Base-by-base conservation (phyloP, 192 early-diverging fungal species). In the Linnemannia schmuckeri region DNA sequence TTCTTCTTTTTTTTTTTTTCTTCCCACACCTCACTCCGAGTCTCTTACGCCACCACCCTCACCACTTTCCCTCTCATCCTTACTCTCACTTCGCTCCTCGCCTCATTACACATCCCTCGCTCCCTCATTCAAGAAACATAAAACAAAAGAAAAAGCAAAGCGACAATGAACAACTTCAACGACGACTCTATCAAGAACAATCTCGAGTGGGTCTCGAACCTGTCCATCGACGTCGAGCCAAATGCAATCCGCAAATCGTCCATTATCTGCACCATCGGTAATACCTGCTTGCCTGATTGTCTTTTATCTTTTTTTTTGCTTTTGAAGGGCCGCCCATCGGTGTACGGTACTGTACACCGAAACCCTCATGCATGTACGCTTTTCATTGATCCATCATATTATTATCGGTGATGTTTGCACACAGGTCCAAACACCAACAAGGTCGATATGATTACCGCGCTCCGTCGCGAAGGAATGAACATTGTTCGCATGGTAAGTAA, bases 221-320 rank as follows among this genome's bases (percentile, higher is more conserved):
- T 96, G 68, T 89, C 89, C 74, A 93, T 95, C 70, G 92, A 90
- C 77, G 80, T 88, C 55, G 88, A 93, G 61, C 93, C 92, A 10
- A 77, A 78, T 37, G 91, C 89, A 40, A 83, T 92, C 70, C 94
- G 96, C 81, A 96, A 96, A 89, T 95, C 94, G 40, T 95, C 95
- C 69, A 96, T 97, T 49, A 96, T 97, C 88, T 96, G 95, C 89
- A 97, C 96, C 77, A 94, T 94, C 78, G 93, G 94, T 92, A 90
- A 72, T 17, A 49, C 12, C 13, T 46, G 44, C 0, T n/a, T 73
- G n/a, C 15, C 33, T 46, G 57, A 46, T 37, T 47, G 24, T 42
- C 24, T 57, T 20, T 57, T 37, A 37, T 66, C 4, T 10, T 5
- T 42, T 37, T 18, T 61, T 15, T 76, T 27, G 55, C 27, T 33